Evolutionary conservation across 2,329 filamentous ascomycete genomes (phyloP).

Genomic region (Colletotrichum australisinense): DNA sequence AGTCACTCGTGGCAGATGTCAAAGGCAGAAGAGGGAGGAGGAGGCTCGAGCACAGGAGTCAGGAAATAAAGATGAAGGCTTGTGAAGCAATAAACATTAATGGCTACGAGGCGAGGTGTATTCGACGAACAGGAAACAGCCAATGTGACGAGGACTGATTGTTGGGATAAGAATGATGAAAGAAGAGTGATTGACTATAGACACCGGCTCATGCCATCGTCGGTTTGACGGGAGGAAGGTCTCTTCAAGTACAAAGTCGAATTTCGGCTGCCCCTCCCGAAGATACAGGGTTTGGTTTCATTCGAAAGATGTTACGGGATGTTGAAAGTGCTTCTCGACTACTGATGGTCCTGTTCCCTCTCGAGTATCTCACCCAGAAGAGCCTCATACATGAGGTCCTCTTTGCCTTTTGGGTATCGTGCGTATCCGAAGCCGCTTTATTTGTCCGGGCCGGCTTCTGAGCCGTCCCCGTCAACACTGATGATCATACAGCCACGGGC

Average conservation of each 20-base stretch:
- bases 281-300: neutral
- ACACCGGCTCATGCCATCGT: conserved; percentile 17
- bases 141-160: neutral
- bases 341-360: neutral
- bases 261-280: neutral
- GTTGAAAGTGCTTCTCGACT: conserved; percentile 16
- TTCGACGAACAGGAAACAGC: neutral
- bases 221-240: conserved; percentile 1
- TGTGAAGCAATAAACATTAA: conserved; percentile 19
- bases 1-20: neutral
- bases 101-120: neutral
- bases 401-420: conserved; percentile 2
- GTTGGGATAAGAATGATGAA: neutral
- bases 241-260: conserved; percentile 24
- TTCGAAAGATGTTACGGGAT: conserved; percentile 11
- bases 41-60: conserved; percentile 20
- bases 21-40: neutral
- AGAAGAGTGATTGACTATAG: neutral
- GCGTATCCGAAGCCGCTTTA: conserved; percentile 2
- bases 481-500: neutral
- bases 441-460: neutral
- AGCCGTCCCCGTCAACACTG: neutral
- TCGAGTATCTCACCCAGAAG: neutral
- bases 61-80: neutral
- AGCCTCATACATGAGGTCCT: conserved; percentile 11